Evolutionary conservation across 441 rosid species (phyloP).

Genomic region (Dalechampia spathulata): DNA sequence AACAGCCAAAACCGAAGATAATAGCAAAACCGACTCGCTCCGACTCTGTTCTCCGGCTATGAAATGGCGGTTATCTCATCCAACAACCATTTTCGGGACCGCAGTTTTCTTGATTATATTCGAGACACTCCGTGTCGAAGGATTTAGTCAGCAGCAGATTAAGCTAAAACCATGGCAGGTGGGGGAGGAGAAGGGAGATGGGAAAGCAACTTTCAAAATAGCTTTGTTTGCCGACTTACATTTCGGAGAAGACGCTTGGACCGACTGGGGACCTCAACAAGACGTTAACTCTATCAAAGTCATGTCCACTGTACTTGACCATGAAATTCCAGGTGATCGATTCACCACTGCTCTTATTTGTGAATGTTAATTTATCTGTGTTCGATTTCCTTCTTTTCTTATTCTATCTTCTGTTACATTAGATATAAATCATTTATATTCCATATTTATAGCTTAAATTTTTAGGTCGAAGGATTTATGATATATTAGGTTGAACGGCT

Average conservation of each 20-base stretch:
- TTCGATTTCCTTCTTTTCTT: too few species aligned
- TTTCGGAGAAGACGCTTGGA: constrained; percentile 72
- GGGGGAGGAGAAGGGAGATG: constrained; percentile 21
- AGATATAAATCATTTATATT: too few species aligned
- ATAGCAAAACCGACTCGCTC: too few species aligned
- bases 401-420: too few species aligned
- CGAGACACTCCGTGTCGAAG: neutral
- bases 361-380: too few species aligned
- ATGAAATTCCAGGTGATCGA: constrained; percentile 52
- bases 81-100: neutral
- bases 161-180: constrained; percentile 1
- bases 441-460: too few species aligned
- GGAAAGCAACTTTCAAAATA: constrained; percentile 34
- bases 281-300: constrained; percentile 48
- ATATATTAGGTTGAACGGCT: too few species aligned
- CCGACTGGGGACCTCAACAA: constrained; percentile 69
- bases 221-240: constrained; percentile 75
- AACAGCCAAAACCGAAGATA: too few species aligned
- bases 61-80: neutral
- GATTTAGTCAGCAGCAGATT: neutral
- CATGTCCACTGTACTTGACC: constrained; percentile 58
- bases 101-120: neutral
- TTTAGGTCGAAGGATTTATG: too few species aligned
- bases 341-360: too few species aligned
- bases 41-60: neutral